Evolutionary conservation across 2,329 filamentous ascomycete genomes (phyloP).

Genomic region (Cordyceps pruinosa): DNA sequence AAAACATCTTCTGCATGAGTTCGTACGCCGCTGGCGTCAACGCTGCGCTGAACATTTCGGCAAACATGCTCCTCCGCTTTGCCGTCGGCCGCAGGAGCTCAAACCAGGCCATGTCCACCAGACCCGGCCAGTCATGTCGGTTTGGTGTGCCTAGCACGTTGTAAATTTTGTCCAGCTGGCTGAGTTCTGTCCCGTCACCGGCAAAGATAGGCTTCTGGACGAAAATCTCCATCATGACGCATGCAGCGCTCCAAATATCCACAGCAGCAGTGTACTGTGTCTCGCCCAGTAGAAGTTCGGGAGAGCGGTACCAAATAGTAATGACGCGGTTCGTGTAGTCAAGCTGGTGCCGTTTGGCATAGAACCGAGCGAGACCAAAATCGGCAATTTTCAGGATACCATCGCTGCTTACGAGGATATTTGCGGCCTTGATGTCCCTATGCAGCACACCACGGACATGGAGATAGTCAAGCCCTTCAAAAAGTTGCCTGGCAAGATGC

Average conservation of each 20-base stretch:
- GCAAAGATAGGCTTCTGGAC: conserved; percentile 90
- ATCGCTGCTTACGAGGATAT: conserved; percentile 86
- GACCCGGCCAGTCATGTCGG: conserved; percentile 74
- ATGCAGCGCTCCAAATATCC: conserved; percentile 95
- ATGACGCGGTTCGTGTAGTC: conserved; percentile 99
- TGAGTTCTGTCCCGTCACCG: conserved; percentile 91
- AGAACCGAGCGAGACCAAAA: conserved; percentile 93
- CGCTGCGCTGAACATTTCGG: conserved; percentile 71
- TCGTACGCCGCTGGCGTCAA: conserved; percentile 78
- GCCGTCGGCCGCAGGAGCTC: conserved; percentile 77
- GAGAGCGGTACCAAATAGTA: conserved; percentile 95
- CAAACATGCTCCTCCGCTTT: conserved; percentile 67
- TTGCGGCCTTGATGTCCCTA: conserved; percentile 96
- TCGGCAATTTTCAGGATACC: conserved; percentile 90
- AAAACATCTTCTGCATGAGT: conserved; percentile 76
- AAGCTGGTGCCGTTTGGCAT: conserved; percentile 81
- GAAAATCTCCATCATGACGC: conserved; percentile 95
- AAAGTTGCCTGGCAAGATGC: conserved; percentile 84
- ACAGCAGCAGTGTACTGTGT: conserved; percentile 85
- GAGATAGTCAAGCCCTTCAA: conserved; percentile 88
- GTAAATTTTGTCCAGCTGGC: conserved; percentile 95
- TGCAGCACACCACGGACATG: conserved; percentile 91
- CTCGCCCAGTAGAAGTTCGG: conserved; percentile 83
- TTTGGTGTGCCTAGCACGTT: conserved; percentile 83
- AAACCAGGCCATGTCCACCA: conserved; percentile 96